Conservation (phyloP, 805 yeast genomes). For the Myxozyma neglecta region DNA sequence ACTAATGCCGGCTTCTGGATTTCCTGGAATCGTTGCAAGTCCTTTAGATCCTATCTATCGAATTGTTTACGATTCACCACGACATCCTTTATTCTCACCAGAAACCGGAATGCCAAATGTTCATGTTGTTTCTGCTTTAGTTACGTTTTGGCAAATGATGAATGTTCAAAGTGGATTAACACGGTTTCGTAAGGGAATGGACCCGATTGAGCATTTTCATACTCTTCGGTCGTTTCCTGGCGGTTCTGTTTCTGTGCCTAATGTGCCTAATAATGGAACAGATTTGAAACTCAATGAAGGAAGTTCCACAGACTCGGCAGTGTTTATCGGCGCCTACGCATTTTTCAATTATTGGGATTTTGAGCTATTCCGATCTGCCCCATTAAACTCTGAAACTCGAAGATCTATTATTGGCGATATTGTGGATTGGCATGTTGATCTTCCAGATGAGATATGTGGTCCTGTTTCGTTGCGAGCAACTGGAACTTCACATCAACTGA, state of each 20-base stretch:
- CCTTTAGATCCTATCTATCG: conserved; percentile 31
- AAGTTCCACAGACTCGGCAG: neutral
- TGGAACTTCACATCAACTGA: conserved; percentile 29
- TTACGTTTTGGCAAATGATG: conserved; percentile 33
- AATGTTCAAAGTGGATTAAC: conserved; percentile 26
- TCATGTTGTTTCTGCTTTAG: conserved; percentile 27
- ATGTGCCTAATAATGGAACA: neutral
- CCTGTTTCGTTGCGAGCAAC: conserved; percentile 19
- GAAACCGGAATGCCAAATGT: conserved; percentile 26
- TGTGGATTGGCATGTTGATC: conserved; percentile 27
- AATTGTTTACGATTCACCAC: conserved; percentile 30
- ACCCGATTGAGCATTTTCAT: conserved; percentile 18
- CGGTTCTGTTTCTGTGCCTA: conserved; percentile 1
- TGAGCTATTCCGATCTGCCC: conserved; percentile 29
- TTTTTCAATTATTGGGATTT: conserved; percentile 32
- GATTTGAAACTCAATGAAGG: neutral
- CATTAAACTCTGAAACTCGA: conserved; percentile 24
- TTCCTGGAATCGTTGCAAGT: conserved; percentile 27
- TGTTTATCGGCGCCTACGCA: conserved; percentile 24
- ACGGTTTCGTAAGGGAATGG: conserved; percentile 21
- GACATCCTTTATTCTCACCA: conserved; percentile 26
- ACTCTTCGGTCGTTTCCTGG: neutral
- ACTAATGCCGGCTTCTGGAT: conserved; percentile 27
- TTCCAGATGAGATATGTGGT: conserved; percentile 26
- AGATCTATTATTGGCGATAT: conserved; percentile 30